Evolutionary conservation across 768 basidiomycete genomes (phyloP).

Genomic region (Terana coerulea): DNA sequence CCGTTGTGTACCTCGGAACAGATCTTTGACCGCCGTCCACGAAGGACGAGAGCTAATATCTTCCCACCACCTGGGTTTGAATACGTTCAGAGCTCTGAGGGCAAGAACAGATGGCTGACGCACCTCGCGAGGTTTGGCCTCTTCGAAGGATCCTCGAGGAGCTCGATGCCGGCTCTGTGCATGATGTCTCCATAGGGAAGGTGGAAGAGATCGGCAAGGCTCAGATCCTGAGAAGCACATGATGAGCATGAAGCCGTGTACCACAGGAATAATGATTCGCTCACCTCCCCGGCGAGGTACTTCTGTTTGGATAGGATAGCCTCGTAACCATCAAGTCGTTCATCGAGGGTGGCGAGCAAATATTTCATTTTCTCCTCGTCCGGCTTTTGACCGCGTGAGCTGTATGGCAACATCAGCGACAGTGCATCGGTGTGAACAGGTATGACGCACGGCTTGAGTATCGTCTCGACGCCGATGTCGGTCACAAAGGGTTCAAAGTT

Average conservation of each 20-base stretch:
- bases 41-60: constrained; percentile 40
- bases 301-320: constrained; percentile 8
- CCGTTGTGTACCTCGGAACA: no score
- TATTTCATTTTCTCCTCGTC: neutral
- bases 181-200: neutral
- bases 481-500: no score
- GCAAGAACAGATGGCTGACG: constrained; percentile 5
- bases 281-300: no score
- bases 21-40: constrained; percentile 43
- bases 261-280: neutral
- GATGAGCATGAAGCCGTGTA: neutral
- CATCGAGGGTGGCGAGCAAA: neutral
- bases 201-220: no score
- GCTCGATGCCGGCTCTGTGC: no score
- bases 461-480: no score
- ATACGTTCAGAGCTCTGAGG: no score
- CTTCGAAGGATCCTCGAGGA: constrained; percentile 21
- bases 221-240: neutral
- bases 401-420: no score
- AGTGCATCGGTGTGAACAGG: no score
- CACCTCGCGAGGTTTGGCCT: constrained; percentile 44
- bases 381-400: neutral
- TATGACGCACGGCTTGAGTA: no score
- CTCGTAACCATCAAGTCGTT: constrained; percentile 10
- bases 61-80: constrained; percentile 50